Base-by-base conservation (phyloP, 208 protist species). In the Trypanosoma avium region DNA sequence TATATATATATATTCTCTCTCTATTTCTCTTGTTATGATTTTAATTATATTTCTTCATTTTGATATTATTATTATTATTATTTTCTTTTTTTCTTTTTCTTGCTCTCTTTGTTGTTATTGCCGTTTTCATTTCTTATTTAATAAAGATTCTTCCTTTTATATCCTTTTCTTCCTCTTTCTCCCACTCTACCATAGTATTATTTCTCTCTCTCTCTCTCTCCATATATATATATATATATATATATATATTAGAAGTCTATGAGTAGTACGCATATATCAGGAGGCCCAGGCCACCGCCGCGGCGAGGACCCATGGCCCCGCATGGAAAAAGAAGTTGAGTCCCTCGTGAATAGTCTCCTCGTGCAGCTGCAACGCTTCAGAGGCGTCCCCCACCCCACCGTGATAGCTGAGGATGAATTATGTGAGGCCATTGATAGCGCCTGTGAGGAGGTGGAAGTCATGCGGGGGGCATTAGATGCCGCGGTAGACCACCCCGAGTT, bases 401-500 rank as follows among this genome's bases (percentile, higher is more conserved):
- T 91, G 21, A 84, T 82, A 15, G 79, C 72, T 3, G 82, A 86
- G 47, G 87, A 92, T 29, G 82, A 92, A 57, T 50, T 92, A 26
- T 59, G 90, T 7, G 88, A 88, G 40, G 54, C 74, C 40, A 82
- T 94, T n/a, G 61, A 50, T n/a, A 73, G 61, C 57, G 84, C 73
- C 50, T 77, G 50, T 19, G 88, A 88, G 70, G 71, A 74, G 8
- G 77, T 94, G 12, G 81, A 83, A 50, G 85, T 86, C 58, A 90
- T 94, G 88, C 88, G 84, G 8, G 84, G 81, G 15, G 85, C 85
- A 5, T 71, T 91, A 8, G 85, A 92, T 59, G 81, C 78, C 46
- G 83, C 79, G 17, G 85, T 87, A 73, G 79, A 94, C 53, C 85
- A 90, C 61, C 85, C 88, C 10, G 85, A 92, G 70, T 74, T 81